These are phyloP conservation scores for Physaria fendleri DNA, from an alignment of 345 rosid species.

Conservation along the genomic window DNA sequence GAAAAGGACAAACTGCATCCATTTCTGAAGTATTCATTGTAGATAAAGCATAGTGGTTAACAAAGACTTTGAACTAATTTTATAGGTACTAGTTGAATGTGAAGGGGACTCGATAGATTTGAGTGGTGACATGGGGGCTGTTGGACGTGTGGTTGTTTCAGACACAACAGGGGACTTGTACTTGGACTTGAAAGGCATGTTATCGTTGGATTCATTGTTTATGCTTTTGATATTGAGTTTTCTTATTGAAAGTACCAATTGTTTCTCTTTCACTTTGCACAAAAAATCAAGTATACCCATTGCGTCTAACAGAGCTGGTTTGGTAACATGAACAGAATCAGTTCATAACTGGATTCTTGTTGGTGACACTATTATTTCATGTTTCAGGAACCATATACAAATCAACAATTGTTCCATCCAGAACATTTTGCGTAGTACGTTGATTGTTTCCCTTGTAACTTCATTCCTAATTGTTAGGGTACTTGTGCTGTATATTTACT, in stretches of 20 bases:
- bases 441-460: constrained; percentile 9
- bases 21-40: not conserved
- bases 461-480: not conserved
- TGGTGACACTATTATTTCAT: constrained; percentile 19
- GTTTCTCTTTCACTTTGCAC: not conserved
- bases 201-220: not conserved
- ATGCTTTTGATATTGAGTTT: not conserved
- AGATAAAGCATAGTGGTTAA: not conserved
- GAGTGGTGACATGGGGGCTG: constrained; percentile 97
- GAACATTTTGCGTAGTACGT: constrained; percentile 85
- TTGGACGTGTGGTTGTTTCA: constrained; percentile 73
- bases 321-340: not conserved
- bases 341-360: not conserved
- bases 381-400: constrained; percentile 87
- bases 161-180: constrained; percentile 60
- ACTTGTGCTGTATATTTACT: not conserved
- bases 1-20: not conserved
- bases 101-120: constrained; percentile 93
- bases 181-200: constrained; percentile 82
- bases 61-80: not conserved
- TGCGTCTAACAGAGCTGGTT: not conserved
- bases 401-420: constrained; percentile 78
- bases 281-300: constrained; percentile 1
- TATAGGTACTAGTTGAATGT: constrained; percentile 92
- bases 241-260: not conserved